Conservation (phyloP, 2,329 filamentous ascomycete species). For the Helminthosporium solani region DNA sequence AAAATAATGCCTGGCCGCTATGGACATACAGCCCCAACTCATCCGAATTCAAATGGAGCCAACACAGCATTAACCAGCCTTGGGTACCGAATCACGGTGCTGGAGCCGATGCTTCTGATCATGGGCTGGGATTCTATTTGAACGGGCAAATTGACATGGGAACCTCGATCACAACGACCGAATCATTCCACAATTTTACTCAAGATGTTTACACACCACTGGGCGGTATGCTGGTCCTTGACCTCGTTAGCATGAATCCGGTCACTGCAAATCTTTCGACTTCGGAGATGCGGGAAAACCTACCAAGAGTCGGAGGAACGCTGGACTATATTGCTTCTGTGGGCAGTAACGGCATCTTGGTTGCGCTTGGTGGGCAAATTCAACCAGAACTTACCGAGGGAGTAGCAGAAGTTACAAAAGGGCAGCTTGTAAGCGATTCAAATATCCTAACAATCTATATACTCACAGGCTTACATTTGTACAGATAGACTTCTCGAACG, state of each 20-base stretch:
- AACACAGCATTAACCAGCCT: slow-evolving; percentile 16
- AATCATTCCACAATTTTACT: slow-evolving; percentile 11
- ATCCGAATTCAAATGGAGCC: slow-evolving; percentile 15
- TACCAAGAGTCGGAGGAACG: slow-evolving; percentile 40
- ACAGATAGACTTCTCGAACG: slow-evolving; percentile 19
- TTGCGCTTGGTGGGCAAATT: slow-evolving; percentile 42
- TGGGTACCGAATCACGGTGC: slow-evolving; percentile 41
- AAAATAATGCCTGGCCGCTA: slow-evolving; percentile 18
- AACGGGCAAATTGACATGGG: slow-evolving; percentile 45
- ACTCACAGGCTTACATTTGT: slow-evolving; percentile 5
- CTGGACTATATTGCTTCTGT: slow-evolving; percentile 42
- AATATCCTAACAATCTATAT: background rate
- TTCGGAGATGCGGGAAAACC: slow-evolving; percentile 24
- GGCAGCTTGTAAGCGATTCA: slow-evolving; percentile 26
- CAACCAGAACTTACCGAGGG: slow-evolving; percentile 10
- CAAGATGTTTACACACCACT: slow-evolving; percentile 23
- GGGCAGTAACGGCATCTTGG: slow-evolving; percentile 41
- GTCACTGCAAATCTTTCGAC: slow-evolving; percentile 44
- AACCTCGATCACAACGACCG: slow-evolving; percentile 21
- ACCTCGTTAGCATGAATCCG: slow-evolving; percentile 30
- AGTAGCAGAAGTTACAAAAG: slow-evolving; percentile 15
- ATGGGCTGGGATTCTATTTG: slow-evolving; percentile 43
- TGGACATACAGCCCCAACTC: slow-evolving; percentile 19
- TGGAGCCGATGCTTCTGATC: slow-evolving; percentile 40
- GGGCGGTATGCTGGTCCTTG: slow-evolving; percentile 45